Evolutionary conservation across 805 yeast genomes (phyloP), one percentile per base, ranked within the genome.

Genomic region (Pichia cephalocereana): DNA sequence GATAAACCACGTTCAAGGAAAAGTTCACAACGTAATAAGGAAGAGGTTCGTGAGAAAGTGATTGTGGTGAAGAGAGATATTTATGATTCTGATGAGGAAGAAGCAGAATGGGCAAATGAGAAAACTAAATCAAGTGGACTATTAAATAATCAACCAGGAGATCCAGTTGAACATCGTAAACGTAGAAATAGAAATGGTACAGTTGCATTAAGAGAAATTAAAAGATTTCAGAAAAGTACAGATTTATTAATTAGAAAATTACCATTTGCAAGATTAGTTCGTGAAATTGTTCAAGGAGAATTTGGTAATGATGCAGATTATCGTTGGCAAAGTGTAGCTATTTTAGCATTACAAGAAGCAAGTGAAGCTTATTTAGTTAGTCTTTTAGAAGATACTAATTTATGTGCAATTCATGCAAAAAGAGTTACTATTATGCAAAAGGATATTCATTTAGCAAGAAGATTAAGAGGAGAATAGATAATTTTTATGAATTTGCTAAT

Each of bases 341-440:
- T 85, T 14, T 58, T 84, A 62, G 91, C 91, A 5, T 66, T 85
- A 34, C 95, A 85, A 59, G 95, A 85, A 59, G 91, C 91, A 1
- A 74, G 85, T 44, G 95, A 85, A 60, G 90, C 91, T 1, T 85
- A 79, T 52, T 62, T 85, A 51, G 82, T 84, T 12, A 84, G 84
- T 46, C 65, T 85, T 38, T 68, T 85, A 45, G 93, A 85, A 58
- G 93, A 85, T 60, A 84, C 90, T 4, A 85, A 85, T 56, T 61
- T 84, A 38, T 71, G 87, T 62, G 93, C 93, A 14, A 66, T 85
- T 38, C 93, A 85, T 64, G 90, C 89, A 1, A 83, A 81, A 58
- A 67, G 95, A 56, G 88, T 85, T n/a, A 85, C 95, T 0, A 83
- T 85, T 34, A 85, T 84, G 91, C 85, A 82, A 58, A 83, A 82